Evolutionary conservation across 176 grass and related monocot genomes (phyloP).

Genomic region (Oryza australiensis): DNA sequence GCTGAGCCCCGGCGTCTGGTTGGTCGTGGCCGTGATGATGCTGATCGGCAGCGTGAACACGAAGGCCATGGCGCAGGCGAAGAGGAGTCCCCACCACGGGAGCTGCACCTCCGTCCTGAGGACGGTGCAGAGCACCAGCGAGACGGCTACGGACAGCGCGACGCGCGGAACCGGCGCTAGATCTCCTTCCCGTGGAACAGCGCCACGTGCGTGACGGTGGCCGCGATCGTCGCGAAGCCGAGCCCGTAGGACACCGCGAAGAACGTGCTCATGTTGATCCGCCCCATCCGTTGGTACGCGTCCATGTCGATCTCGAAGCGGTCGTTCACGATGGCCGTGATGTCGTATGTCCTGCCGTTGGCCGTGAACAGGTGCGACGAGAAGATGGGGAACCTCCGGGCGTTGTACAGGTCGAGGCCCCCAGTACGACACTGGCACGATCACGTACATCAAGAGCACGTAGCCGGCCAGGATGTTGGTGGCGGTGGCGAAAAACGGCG

Average conservation of each 20-base stretch:
- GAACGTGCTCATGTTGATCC: slow-evolving; percentile 69
- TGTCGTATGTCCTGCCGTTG: slow-evolving; percentile 50
- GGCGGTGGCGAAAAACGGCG: slow-evolving; percentile 74
- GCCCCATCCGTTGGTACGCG: slow-evolving; percentile 40
- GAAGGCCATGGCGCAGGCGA: slow-evolving; percentile 78
- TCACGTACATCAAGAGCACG: slow-evolving; percentile 47
- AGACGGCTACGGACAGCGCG: slow-evolving; percentile 36
- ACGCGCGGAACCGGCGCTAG: slow-evolving; percentile 54
- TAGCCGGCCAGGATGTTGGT: slow-evolving; percentile 75
- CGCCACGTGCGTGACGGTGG: slow-evolving; percentile 66
- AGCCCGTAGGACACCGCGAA: slow-evolving; percentile 66
- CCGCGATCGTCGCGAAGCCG: slow-evolving; percentile 67
- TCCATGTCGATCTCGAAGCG: slow-evolving; percentile 53
- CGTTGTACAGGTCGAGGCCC: slow-evolving; percentile 56
- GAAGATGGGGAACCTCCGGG: slow-evolving; percentile 79
- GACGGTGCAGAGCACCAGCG: slow-evolving; percentile 70
- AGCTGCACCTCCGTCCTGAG: slow-evolving; percentile 70
- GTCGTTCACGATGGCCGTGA: slow-evolving; percentile 51
- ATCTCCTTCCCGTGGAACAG: slow-evolving; percentile 90
- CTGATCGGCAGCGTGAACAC: slow-evolving; percentile 80
- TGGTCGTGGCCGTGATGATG: slow-evolving; percentile 83
- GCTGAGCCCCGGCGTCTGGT: slow-evolving; percentile 88
- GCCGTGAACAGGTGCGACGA: slow-evolving; percentile 66
- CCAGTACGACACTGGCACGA: slow-evolving; percentile 63
- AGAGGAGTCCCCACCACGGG: slow-evolving; percentile 73